Evolutionary conservation across 2,329 filamentous ascomycete genomes (phyloP).

Genomic region (Colletotrichum sansevieriae): DNA sequence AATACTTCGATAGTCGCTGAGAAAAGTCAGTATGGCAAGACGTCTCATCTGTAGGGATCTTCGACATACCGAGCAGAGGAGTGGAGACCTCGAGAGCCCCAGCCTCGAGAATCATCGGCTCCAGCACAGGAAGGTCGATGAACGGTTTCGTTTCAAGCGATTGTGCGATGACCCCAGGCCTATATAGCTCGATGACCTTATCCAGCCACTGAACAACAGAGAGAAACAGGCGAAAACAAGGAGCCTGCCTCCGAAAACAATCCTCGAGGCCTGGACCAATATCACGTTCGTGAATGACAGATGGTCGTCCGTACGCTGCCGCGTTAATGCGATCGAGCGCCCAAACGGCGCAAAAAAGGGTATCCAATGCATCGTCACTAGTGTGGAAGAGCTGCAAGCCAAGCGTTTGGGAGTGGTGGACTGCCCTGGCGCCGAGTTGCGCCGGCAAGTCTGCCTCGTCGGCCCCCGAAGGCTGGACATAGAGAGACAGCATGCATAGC

Average conservation of each 20-base stretch:
- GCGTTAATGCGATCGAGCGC: slow-evolving; percentile 71
- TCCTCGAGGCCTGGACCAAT: slow-evolving; percentile 66
- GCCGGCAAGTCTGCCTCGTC: slow-evolving; percentile 68
- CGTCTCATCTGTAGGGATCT: background rate
- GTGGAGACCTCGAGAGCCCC: slow-evolving; percentile 64
- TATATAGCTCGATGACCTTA: slow-evolving; percentile 70
- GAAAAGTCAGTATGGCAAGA: slow-evolving; percentile 43
- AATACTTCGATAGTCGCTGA: slow-evolving; percentile 72
- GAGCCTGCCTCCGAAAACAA: slow-evolving; percentile 63
- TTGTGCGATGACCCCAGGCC: slow-evolving; percentile 55
- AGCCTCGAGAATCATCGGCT: slow-evolving; percentile 68
- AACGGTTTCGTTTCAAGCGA: slow-evolving; percentile 55
- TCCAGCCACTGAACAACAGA: slow-evolving; percentile 68
- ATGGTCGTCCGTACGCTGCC: slow-evolving; percentile 70
- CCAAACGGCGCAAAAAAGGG: slow-evolving; percentile 71
- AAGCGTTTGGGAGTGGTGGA: slow-evolving; percentile 69
- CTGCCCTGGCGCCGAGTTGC: slow-evolving; percentile 64
- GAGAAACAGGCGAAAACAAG: slow-evolving; percentile 70
- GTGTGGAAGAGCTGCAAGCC: slow-evolving; percentile 64
- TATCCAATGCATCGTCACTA: slow-evolving; percentile 56
- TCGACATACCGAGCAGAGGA: slow-evolving; percentile 61
- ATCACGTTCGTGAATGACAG: slow-evolving; percentile 72
- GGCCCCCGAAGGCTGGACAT: slow-evolving; percentile 66
- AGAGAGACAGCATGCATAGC: slow-evolving; percentile 68
- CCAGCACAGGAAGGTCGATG: slow-evolving; percentile 68